Evolutionary conservation across 441 rosid genomes (phyloP), one percentile per base, ranked within the genome.

Genomic region (Iberis amara): DNA sequence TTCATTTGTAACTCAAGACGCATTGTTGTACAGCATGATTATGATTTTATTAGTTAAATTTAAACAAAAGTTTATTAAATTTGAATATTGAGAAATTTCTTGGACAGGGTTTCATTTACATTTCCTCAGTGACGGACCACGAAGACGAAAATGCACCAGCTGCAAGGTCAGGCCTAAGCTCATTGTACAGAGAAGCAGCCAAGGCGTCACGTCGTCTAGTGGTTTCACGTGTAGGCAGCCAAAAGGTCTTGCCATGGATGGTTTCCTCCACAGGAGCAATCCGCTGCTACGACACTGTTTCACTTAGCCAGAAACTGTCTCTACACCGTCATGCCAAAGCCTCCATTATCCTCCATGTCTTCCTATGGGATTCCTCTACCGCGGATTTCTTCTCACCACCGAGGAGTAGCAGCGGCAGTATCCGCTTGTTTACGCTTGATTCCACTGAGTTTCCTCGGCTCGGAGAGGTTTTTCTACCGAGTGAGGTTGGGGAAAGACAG

Each of bases 161-260:
- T 0, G 71, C 80, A 18, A 82, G 98, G 71, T 87, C 98, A 3
- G 89, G 94, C 6, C 83, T 91, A 9, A 68, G 62, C 44, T 27
- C 72, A 36, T 74, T 85, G 1, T 80, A 85, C 81, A 81, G 52
- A 45, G 94, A 87, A 67, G 85, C 96, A 10, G 43, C 48, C 8
- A 69, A 65, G 4, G 59, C 84, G 4, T 80, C 89, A 4, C 83
- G 54, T 70, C 70, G 82, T 38, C 73, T 91, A 3, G 86, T 87
- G 1, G 68, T 91, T 12, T 91, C 96, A 11, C 71, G 98, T 62
- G 77, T 87, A 0, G 82, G 94, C 3, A 79, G 70, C 77, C 83
- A 87, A 60, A 91, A 83, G 64, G 95, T 87, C 39, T 78, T 91
- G 38, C 98, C 98, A 3, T 91, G 98, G 98, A 87, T 85, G 78